Evolutionary conservation across 306 rosid species (phyloP), one percentile per base, ranked within the genome.

Genomic region (Begonia peltatifolia): DNA sequence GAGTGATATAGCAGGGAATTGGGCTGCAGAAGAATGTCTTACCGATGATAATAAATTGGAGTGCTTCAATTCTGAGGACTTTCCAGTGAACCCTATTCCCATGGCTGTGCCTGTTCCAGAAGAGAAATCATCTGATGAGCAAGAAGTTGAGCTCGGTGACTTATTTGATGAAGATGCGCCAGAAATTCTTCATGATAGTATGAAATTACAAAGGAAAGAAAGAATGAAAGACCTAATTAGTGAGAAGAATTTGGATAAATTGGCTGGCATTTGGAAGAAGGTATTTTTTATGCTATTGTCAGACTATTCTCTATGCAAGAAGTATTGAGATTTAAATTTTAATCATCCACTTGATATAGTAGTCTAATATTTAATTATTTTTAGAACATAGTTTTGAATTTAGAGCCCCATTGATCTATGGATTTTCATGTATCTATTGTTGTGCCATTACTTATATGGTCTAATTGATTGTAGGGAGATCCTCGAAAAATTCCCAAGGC

Each of bases 221-320:
- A 70, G 70, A 53, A 58, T 78, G 57, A 85, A 56, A 64, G 87
- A 79, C 65, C 53, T 80, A 46, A 59, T 64, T 11, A 73, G 76
- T 63, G 87, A 74, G 63, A 77, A 74, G 71, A 84, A 76, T 73
- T 67, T 85, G 79, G 95, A 85, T 58, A 85, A 85, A 53, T 69
- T 90, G 46, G 82, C 75, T 64, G 95, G 95, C 71, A 73, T 90
- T 48, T 90, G 97, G 97, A 85, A 80, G 70, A 82, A 83, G 96
- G 96, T 80, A 69, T 41, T 51, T 5, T 44, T 7, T 65, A 46
- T 55, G 46, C 14, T 53, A 30, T 30, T 30, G 38, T 30, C 9
- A 30, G 6, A 30, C 3, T 30, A 30, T 30, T 30, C 38, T 30
- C 38, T 30, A 30, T 6, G 8, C 38, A 30, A 5, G 38, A 6